Evolutionary conservation across 805 yeast species (phyloP), one percentile per base, ranked within the genome.

Genomic region (Starmerella geochares): DNA sequence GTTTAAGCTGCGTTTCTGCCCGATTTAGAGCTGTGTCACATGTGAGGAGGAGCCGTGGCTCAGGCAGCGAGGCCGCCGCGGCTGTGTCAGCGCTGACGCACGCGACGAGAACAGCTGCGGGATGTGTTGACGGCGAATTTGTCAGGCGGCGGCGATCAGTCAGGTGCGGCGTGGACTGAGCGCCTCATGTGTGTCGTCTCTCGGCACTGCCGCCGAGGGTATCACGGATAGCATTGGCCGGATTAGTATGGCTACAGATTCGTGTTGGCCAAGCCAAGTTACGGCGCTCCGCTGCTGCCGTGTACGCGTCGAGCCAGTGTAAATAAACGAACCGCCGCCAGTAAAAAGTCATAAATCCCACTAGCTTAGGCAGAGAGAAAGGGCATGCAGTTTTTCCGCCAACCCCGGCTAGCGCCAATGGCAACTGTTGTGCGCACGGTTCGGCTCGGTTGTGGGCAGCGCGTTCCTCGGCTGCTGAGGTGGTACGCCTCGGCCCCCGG

Each of bases 81-180:
- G n/a, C n/a, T n/a, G n/a, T n/a, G n/a, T n/a, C n/a, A n/a, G n/a
- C n/a, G n/a, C n/a, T n/a, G n/a, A n/a, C n/a, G n/a, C n/a, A n/a
- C n/a, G n/a, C n/a, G n/a, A n/a, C n/a, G n/a, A n/a, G n/a, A n/a
- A n/a, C n/a, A n/a, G n/a, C n/a, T n/a, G n/a, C n/a, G n/a, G n/a
- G n/a, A n/a, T n/a, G n/a, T n/a, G n/a, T n/a, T n/a, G n/a, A n/a
- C n/a, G n/a, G n/a, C n/a, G n/a, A n/a, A n/a, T 31, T 31, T 14
- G 35, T 31, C 16, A 31, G 35, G 11, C 16, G 21, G 21, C 21
- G 37, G 21, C 21, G 17, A 31, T 19, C 21, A 17, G 37, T 33
- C 37, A 33, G 37, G 37, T 33, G 37, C 37, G 37, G 37, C 37
- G n/a, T n/a, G n/a, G n/a, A n/a, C n/a, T n/a, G n/a, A n/a, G n/a